Percentiles rank a stretch among this genome's conserved stretches.
Conservation (phyloP, 192 early-diverging fungal species). For the Coemansia sp. region DNA sequence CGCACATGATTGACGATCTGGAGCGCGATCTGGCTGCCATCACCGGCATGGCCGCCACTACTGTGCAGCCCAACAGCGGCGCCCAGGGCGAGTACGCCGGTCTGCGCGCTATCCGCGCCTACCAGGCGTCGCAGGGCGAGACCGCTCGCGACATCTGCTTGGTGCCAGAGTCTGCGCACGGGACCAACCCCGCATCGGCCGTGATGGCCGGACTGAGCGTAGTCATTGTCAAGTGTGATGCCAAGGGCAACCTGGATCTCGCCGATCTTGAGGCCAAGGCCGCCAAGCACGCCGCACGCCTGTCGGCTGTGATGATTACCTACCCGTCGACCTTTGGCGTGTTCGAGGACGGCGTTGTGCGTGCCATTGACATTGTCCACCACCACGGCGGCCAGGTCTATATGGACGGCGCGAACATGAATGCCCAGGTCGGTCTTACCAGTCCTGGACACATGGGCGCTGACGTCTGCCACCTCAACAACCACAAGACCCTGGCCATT, state of each 20-base stretch:
- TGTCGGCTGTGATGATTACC: constrained; percentile 98
- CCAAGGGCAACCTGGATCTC: constrained; percentile 89
- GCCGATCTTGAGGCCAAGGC: constrained; percentile 87
- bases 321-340: constrained; percentile 99
- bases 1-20: constrained; percentile 82
- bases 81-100: constrained; percentile 99
- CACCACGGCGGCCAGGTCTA: constrained; percentile 95
- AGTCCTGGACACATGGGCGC: constrained; percentile 93
- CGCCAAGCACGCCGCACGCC: constrained; percentile 72
- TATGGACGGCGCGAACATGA: constrained; percentile 95
- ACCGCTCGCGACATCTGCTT: constrained; percentile 85
- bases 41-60: constrained; percentile 91
- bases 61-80: constrained; percentile 97
- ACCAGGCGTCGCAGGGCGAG: constrained; percentile 80
- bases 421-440: constrained; percentile 80
- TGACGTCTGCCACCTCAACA: constrained; percentile 99
- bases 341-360: constrained; percentile 85
- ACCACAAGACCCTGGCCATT: constrained; percentile 99
- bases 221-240: constrained; percentile 87
- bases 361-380: constrained; percentile 91
- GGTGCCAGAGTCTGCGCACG: constrained; percentile 98
- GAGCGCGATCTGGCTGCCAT: constrained; percentile 83
- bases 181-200: constrained; percentile 98
- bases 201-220: constrained; percentile 96
- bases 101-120: constrained; percentile 90